Evolutionary conservation across 805 yeast species (phyloP).

Genomic region (Cyberlindnera subsufficiens): DNA sequence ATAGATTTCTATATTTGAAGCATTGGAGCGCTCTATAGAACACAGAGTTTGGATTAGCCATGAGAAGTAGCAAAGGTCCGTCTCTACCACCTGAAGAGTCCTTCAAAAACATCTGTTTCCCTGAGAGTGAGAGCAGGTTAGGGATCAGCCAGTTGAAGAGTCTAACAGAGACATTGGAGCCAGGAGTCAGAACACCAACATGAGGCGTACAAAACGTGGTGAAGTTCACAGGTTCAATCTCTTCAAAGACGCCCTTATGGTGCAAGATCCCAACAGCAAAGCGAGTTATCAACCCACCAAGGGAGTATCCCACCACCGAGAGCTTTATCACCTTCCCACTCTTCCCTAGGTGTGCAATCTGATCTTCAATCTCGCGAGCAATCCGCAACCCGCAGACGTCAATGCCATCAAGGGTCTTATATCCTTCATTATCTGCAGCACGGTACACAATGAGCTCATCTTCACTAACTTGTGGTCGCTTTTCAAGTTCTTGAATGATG

Average conservation of each 20-base stretch:
- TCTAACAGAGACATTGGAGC: slow-evolving; percentile 41
- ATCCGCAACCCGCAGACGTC: slow-evolving; percentile 79
- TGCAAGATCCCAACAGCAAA: slow-evolving; percentile 71
- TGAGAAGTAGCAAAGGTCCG: slow-evolving; percentile 53
- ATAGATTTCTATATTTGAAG: slow-evolving; percentile 52
- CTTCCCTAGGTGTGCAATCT: slow-evolving; percentile 25
- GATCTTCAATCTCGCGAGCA: slow-evolving; percentile 53
- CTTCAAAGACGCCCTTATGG: slow-evolving; percentile 44
- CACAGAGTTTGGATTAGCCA: slow-evolving; percentile 58
- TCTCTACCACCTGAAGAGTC: slow-evolving; percentile 30
- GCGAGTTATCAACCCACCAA: slow-evolving; percentile 79
- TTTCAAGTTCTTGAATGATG: slow-evolving; percentile 41
- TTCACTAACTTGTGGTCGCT: slow-evolving; percentile 17
- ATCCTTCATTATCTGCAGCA: slow-evolving; percentile 38
- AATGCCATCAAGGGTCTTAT: slow-evolving; percentile 79
- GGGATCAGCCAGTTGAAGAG: slow-evolving; percentile 64
- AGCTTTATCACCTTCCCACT: slow-evolving; percentile 47
- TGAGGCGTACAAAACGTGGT: slow-evolving; percentile 68
- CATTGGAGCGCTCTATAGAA: slow-evolving; percentile 49
- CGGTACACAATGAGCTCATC: slow-evolving; percentile 16
- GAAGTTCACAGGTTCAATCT: slow-evolving; percentile 51
- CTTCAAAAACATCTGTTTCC: slow-evolving; percentile 64
- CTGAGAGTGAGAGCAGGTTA: slow-evolving; percentile 60
- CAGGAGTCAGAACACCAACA: slow-evolving; percentile 61
- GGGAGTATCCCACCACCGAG: slow-evolving; percentile 75